Conservation (phyloP, 1,284 basidiomycete species). For the Xerocomus alliaceus region DNA sequence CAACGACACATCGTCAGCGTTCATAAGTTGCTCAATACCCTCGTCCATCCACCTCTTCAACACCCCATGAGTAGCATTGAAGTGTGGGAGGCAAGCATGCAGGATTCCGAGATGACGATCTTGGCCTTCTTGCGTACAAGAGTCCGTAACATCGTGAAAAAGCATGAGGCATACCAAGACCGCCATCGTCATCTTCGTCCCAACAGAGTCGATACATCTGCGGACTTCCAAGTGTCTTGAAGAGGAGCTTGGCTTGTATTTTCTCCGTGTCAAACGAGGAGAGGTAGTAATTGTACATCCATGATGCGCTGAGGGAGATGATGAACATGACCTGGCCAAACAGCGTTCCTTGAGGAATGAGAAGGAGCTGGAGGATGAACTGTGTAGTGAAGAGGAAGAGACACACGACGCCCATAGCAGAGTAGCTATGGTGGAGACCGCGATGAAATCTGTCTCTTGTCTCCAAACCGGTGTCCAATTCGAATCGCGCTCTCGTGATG, state of each 20-base stretch:
- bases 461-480: constrained; percentile 20
- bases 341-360: constrained; percentile 38
- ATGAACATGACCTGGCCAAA: constrained; percentile 45
- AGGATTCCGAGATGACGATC: constrained; percentile 30
- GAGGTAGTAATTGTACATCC: constrained; percentile 38
- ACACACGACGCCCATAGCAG: constrained; percentile 20
- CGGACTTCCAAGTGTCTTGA: constrained; percentile 18
- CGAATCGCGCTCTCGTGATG: constrained; percentile 17
- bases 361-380: constrained; percentile 38
- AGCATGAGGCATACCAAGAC: constrained; percentile 33
- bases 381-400: constrained; percentile 36
- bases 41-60: constrained; percentile 36
- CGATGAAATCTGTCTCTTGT: constrained; percentile 7
- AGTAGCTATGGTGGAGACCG: constrained; percentile 13
- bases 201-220: constrained; percentile 27
- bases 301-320: constrained; percentile 34
- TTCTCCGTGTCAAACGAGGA: constrained; percentile 31
- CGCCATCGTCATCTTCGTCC: constrained; percentile 28
- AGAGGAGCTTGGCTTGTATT: constrained; percentile 33
- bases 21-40: constrained; percentile 31
- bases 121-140: constrained; percentile 23
- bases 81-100: constrained; percentile 27
- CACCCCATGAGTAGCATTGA: constrained; percentile 26
- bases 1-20: constrained; percentile 14
- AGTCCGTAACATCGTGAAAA: constrained; percentile 25